Percentiles rank a stretch among this genome's conserved stretches.
phyloP scores from a whole-genome alignment of 2,329 filamentous ascomycete species.

The Mariannaea sp. region DNA sequence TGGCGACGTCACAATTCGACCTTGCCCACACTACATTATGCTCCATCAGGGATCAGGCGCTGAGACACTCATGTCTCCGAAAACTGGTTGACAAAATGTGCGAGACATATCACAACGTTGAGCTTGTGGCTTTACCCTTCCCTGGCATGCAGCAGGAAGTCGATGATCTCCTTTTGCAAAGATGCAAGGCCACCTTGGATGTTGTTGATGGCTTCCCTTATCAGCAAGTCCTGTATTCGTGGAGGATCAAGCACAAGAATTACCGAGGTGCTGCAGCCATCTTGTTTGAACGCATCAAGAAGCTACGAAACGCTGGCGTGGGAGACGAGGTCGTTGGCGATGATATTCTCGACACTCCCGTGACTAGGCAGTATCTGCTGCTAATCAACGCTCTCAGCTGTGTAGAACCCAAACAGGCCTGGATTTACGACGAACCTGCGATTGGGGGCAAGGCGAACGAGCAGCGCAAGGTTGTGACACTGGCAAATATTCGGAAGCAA shows the following conservation, averaged over 20 bases:
- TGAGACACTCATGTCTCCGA: constrained; percentile 74
- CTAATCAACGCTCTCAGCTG: constrained; percentile 93
- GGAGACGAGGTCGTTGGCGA: constrained; percentile 60
- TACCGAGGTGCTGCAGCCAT: constrained; percentile 78
- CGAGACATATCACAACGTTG: constrained; percentile 65
- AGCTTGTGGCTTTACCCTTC: constrained; percentile 78
- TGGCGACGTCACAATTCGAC: constrained; percentile 79
- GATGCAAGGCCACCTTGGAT: constrained; percentile 71
- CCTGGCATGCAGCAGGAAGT: constrained; percentile 76
- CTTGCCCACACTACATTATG: constrained; percentile 80
- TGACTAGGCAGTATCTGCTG: constrained; percentile 80
- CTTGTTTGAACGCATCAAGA: constrained; percentile 66
- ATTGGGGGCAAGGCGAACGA: constrained; percentile 26
- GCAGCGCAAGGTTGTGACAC: constrained; percentile 79
- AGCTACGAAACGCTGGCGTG: constrained; percentile 62
- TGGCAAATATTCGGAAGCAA: constrained; percentile 84
- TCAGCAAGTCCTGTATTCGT: constrained; percentile 89
- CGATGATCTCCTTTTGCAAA: constrained; percentile 75
- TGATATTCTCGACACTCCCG: constrained; percentile 64
- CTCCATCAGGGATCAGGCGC: constrained; percentile 70
- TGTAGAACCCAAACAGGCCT: constrained; percentile 78
- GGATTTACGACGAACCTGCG: constrained; percentile 62
- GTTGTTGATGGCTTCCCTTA: constrained; percentile 74
- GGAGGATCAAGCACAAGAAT: constrained; percentile 81
- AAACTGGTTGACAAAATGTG: constrained; percentile 73